A percentile compares a stretch with the other conserved stretches of the same genome.
These are phyloP conservation scores for Coniosporium apollinis DNA, from an alignment of 495 filamentous ascomycete genomes.

Conservation along the genomic window DNA sequence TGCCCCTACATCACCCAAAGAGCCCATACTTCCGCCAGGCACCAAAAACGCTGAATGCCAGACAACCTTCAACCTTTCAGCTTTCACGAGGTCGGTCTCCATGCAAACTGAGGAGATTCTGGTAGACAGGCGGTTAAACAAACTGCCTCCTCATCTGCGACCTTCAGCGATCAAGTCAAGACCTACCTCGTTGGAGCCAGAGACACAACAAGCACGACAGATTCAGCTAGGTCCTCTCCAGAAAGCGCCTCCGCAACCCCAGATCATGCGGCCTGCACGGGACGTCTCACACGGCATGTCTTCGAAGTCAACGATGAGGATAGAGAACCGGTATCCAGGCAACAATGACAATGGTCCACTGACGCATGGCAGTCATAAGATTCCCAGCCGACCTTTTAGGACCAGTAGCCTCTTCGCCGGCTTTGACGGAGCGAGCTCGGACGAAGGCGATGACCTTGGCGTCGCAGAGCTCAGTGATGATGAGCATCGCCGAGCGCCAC, in stretches of 20 bases:
- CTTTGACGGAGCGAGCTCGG: slow-evolving; percentile 48
- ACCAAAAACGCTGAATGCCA: slow-evolving; percentile 46
- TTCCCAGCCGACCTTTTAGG: slow-evolving; percentile 50
- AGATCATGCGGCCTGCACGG: no score
- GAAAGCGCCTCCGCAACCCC: no score
- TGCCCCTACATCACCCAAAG: slow-evolving; percentile 44
- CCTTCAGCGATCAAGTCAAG: slow-evolving; percentile 50
- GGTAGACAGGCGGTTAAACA: slow-evolving; percentile 54
- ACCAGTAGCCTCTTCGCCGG: slow-evolving; percentile 77
- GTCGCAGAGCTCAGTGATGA: slow-evolving; percentile 32
- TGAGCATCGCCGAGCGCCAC: slow-evolving; percentile 17
- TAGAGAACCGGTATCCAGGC: slow-evolving; percentile 54
- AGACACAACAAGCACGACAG: slow-evolving; percentile 7
- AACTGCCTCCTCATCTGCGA: slow-evolving; percentile 59
- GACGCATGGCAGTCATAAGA: slow-evolving; percentile 35
- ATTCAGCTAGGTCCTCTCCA: no score
- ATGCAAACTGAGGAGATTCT: slow-evolving; percentile 85
- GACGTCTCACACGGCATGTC: no score
- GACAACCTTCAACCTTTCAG: slow-evolving; percentile 24
- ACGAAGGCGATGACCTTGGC: slow-evolving; percentile 39
- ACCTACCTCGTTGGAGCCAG: slow-evolving; percentile 33
- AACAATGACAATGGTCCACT: slow-evolving; percentile 73
- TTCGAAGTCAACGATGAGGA: no score
- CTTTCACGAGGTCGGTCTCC: slow-evolving; percentile 29
- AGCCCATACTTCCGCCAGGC: slow-evolving; percentile 44